Conservation (phyloP, 805 yeast species). For the Dipodascus geniculatus region DNA sequence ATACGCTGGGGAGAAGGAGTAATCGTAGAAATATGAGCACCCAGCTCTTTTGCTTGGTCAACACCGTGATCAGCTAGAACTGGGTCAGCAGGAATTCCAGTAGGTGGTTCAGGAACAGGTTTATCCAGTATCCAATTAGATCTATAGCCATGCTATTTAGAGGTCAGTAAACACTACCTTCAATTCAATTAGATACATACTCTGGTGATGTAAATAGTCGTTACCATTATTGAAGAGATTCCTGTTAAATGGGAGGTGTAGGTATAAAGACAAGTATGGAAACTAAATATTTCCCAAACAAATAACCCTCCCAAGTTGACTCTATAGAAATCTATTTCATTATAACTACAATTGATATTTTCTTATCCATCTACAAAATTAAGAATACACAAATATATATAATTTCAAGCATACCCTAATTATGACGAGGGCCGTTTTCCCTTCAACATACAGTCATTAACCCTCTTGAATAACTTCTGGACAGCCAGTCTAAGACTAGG, state of each 20-base stretch:
- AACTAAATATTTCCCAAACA: too few species aligned
- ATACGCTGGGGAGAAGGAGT: conserved; percentile 58
- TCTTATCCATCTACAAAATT: conserved; percentile 99
- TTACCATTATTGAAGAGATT: conserved; percentile 14
- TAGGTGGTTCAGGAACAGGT: conserved; percentile 63
- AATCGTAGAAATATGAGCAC: conserved; percentile 39
- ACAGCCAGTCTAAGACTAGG: conserved; percentile 26
- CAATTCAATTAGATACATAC: too few species aligned
- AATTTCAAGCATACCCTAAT: neutral
- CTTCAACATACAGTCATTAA: conserved; percentile 32
- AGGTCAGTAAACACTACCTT: neutral
- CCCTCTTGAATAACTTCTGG: conserved; percentile 28
- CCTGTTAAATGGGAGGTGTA: neutral
- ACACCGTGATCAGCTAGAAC: conserved; percentile 80
- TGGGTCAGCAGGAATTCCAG: conserved; percentile 86
- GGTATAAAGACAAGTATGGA: too few species aligned
- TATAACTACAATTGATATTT: too few species aligned
- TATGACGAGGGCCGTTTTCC: neutral
- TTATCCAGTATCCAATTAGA: conserved; percentile 61
- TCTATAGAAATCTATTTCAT: neutral
- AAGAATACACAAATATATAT: conserved; percentile 43
- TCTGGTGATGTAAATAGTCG: conserved; percentile 19
- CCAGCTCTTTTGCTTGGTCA: conserved; percentile 76
- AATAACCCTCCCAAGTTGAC: neutral
- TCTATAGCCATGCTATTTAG: conserved; percentile 64